Evolutionary conservation across 352 stramenopile genomes (phyloP).

Genomic region (Globisporangium middletonii): DNA sequence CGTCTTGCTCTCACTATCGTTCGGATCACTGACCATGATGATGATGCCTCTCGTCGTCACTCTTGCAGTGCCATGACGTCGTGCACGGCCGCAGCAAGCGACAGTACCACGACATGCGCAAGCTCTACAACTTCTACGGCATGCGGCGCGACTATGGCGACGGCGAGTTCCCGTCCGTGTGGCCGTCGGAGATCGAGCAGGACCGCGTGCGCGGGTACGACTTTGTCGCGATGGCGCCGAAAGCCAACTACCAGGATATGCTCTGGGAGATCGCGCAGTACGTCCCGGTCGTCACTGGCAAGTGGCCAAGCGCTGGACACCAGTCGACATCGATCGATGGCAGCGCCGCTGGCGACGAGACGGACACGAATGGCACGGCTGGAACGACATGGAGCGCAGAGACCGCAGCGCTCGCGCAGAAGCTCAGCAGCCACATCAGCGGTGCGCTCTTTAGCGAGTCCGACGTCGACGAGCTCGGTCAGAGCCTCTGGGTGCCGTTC

Average conservation of each 20-base stretch:
- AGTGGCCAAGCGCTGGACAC: slow-evolving; percentile 16
- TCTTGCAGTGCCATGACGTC: slow-evolving; percentile 58
- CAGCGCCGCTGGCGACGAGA: neutral
- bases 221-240: slow-evolving; percentile 45
- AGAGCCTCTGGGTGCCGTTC: slow-evolving; percentile 60
- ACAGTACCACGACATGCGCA: slow-evolving; percentile 59
- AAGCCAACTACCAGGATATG: slow-evolving; percentile 60
- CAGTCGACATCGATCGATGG: neutral
- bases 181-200: slow-evolving; percentile 85
- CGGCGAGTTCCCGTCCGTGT: slow-evolving; percentile 85
- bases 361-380: neutral
- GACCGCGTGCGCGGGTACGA: slow-evolving; percentile 64
- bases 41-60: neutral
- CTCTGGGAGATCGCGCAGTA: slow-evolving; percentile 58
- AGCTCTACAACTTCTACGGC: slow-evolving; percentile 90
- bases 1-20: neutral
- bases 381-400: no score
- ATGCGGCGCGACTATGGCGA: slow-evolving; percentile 90
- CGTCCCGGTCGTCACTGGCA: slow-evolving; percentile 35
- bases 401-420: neutral
- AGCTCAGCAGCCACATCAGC: neutral
- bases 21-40: neutral
- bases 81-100: slow-evolving; percentile 85
- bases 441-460: slow-evolving; percentile 28
- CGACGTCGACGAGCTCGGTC: slow-evolving; percentile 44